Evolutionary conservation across 2,329 filamentous ascomycete genomes (phyloP), one percentile per base, ranked within the genome.

Genomic region (Ustulina deusta): DNA sequence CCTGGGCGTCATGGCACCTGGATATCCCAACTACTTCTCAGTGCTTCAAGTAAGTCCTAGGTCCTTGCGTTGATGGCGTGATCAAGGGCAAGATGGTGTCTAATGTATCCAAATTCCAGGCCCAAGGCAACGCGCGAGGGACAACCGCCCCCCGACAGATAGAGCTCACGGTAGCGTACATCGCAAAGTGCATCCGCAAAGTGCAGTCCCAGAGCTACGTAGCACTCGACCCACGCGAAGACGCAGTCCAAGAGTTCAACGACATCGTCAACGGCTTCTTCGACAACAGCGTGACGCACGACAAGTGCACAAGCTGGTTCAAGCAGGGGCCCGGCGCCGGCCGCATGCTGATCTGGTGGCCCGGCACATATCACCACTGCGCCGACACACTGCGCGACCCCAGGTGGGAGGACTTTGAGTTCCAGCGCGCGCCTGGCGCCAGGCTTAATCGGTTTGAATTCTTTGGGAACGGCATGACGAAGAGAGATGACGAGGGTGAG

Each of bases 401-500:
- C 6, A 54, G 49, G n/a, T 54, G 49, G 49, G 49, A 54, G 17
- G 49, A 54, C 29, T 54, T 54, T 54, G 49, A 54, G 27, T 54
- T 54, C n/a, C 20, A 54, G 6, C 49, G 49, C 15, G 40, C 55
- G 17, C 40, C 13, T 3, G 13, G n/a, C 10, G 38, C 55, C n/a
- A 58, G 38, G 40, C 55, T 46, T 7, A 58, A 58, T 46, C 55
- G 55, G 3, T 58, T 58, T 17, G 55, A 58, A 11, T 58, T 46
- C 40, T 48, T 58, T 9, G 55, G 55, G 1, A 42, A 58, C 20
- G 55, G 55, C 27, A 34, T 27, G 27, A 58, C 55, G 1, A 40
- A 32, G 25, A 58, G 55, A 11, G 55, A 58, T 9, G 29, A 32
- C 6, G 22, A 13, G 25, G 55, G 36, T 6, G 40, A 44, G 15